Evolutionary conservation across 768 basidiomycete genomes (phyloP).

Genomic region (Tricholomella constricta): DNA sequence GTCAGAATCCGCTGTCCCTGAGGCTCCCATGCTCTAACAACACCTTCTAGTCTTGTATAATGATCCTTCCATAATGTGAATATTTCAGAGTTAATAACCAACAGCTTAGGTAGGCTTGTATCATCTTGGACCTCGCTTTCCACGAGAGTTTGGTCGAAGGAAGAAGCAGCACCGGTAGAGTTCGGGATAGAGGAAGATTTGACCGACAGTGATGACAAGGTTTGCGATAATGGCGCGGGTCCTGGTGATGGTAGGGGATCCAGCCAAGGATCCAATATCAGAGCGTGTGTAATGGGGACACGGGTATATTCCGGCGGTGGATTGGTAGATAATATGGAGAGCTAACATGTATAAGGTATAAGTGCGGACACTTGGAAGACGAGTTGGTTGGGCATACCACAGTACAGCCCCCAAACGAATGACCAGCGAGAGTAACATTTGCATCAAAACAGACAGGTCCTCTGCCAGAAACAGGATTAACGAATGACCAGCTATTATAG

Average conservation of each 20-base stretch:
- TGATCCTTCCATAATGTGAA: slow-evolving; percentile 84
- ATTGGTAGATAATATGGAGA: slow-evolving; percentile 55
- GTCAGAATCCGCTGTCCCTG: slow-evolving; percentile 46
- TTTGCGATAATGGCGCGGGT: slow-evolving; percentile 34
- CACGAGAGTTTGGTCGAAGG: slow-evolving; percentile 6
- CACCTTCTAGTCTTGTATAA: slow-evolving; percentile 56
- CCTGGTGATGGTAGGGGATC: slow-evolving; percentile 71
- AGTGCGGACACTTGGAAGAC: neutral
- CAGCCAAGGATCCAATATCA: slow-evolving; percentile 84
- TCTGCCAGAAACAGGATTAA: slow-evolving; percentile 20
- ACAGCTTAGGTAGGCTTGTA: slow-evolving; percentile 37
- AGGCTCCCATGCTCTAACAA: slow-evolving; percentile 59
- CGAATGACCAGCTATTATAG: slow-evolving; percentile 42
- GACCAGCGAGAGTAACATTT: slow-evolving; percentile 43
- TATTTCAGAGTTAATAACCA: slow-evolving; percentile 75
- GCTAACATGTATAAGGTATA: slow-evolving; percentile 33
- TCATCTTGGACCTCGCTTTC: slow-evolving; percentile 1
- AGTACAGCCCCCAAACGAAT: slow-evolving; percentile 52
- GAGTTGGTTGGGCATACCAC: slow-evolving; percentile 33
- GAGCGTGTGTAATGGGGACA: slow-evolving; percentile 57
- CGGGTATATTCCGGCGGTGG: slow-evolving; percentile 40
- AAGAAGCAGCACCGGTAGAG: neutral
- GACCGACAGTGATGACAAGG: slow-evolving; percentile 7
- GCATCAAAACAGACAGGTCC: slow-evolving; percentile 32
- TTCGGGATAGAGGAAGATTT: slow-evolving; percentile 4